Evolutionary conservation across 495 filamentous ascomycete species (phyloP).

Genomic region (Daldinia loculata): DNA sequence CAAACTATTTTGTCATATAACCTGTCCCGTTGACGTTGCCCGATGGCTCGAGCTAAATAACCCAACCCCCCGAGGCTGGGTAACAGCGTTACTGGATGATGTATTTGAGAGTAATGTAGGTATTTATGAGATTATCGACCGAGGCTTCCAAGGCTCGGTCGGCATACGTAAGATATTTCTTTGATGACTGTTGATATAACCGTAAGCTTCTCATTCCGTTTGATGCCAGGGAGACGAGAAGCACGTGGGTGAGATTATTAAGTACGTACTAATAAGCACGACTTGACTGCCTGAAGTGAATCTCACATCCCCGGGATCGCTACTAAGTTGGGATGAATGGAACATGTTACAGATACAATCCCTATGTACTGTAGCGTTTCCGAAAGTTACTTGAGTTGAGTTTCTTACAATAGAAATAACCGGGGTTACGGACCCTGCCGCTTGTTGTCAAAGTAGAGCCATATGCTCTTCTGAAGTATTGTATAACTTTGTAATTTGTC

Average conservation of each 20-base stretch:
- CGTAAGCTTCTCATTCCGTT: conserved; percentile 31
- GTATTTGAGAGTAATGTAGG: conserved; percentile 28
- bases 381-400: not conserved
- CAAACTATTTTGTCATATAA: conserved; percentile 22
- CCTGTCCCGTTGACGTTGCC: conserved; percentile 19
- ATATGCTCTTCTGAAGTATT: not conserved
- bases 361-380: not conserved
- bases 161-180: conserved; percentile 32
- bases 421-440: not conserved
- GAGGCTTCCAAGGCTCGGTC: conserved; percentile 11
- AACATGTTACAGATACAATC: not conserved
- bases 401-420: not conserved
- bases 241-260: conserved; percentile 25
- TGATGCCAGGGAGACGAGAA: conserved; percentile 13
- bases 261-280: conserved; percentile 3
- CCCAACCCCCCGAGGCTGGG: conserved; percentile 12
- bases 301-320: conserved; percentile 13
- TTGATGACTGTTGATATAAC: conserved; percentile 36
- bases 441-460: not conserved
- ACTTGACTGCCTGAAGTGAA: conserved; percentile 19
- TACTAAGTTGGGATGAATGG: conserved; percentile 7
- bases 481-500: not conserved
- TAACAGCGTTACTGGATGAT: conserved; percentile 26
- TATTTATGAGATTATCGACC: conserved; percentile 25
- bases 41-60: conserved; percentile 23